Percentiles rank a stretch among this genome's conserved stretches.
These are phyloP conservation scores for Apiospora saccharicola DNA, from an alignment of 2,329 filamentous ascomycete genomes.

Conservation along the genomic window DNA sequence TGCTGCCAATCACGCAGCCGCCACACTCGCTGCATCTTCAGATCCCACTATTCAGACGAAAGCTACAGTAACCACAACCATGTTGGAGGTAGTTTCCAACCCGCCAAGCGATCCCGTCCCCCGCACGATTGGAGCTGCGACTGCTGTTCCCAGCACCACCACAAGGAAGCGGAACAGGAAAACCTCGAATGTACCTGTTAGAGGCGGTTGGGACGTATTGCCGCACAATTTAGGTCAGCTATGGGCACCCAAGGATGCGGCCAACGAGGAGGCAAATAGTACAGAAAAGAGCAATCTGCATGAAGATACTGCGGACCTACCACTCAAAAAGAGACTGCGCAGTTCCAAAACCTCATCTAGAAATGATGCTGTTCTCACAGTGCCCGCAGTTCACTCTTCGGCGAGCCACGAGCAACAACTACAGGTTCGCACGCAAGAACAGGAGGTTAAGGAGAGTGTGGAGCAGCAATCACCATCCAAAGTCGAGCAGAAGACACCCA, in stretches of 20 bases:
- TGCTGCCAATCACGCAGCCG: background rate
- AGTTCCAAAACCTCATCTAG: background rate
- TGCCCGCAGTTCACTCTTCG: background rate
- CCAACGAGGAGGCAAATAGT: background rate
- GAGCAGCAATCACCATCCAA: constrained; percentile 27
- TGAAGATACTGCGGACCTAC: background rate
- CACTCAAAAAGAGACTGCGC: constrained; percentile 14
- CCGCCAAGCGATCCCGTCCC: background rate
- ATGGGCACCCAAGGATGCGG: background rate
- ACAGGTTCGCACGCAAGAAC: background rate
- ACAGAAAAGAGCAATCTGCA: background rate
- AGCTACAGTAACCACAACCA: background rate
- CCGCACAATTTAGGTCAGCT: constrained; percentile 23
- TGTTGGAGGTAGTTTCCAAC: background rate
- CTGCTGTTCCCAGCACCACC: background rate
- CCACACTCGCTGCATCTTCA: background rate
- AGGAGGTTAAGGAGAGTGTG: background rate
- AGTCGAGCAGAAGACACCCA: constrained; percentile 26
- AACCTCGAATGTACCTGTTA: constrained; percentile 16
- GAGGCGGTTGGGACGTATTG: constrained; percentile 24
- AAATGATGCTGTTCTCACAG: background rate
- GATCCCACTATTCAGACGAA: background rate
- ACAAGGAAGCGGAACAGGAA: constrained; percentile 6
- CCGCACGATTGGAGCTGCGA: background rate
- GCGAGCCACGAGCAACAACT: background rate